Percentiles rank a stretch among this genome's conserved stretches.
phyloP scores from a whole-genome alignment of 202 grass and related monocot genomes.

The Panicum hallii region DNA sequence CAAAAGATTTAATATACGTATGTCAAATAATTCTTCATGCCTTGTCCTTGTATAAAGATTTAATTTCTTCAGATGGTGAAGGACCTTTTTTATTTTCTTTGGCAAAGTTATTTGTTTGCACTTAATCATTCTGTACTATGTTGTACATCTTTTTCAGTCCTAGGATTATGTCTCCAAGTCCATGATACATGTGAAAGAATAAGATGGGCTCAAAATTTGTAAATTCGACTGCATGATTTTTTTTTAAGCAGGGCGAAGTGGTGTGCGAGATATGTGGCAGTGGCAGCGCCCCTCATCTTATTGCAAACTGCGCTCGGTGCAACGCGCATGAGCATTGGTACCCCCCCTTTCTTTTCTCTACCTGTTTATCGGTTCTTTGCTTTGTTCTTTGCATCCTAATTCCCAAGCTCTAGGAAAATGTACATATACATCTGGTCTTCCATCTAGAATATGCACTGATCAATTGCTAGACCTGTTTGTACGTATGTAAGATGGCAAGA shows the following conservation, averaged over 20 bases:
- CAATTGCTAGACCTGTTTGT: background rate
- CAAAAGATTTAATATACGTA: background rate
- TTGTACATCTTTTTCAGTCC: background rate
- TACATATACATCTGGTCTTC: background rate
- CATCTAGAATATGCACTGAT: background rate
- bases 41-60: background rate
- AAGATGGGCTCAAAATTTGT: background rate
- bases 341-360: background rate
- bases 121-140: background rate
- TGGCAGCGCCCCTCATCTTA: background rate
- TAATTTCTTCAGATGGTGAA: conserved; percentile 5
- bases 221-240: background rate
- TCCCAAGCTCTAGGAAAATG: background rate
- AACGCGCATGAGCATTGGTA: conserved; percentile 42
- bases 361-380: background rate
- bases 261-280: conserved; percentile 42
- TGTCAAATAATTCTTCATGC: background rate
- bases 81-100: background rate
- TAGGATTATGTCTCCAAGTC: background rate
- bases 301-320: conserved; percentile 38
- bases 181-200: background rate
- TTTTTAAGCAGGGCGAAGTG: background rate
- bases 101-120: background rate
- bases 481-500: conserved; percentile 15
- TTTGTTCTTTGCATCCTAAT: background rate